Base-by-base conservation (phyloP, 495 filamentous ascomycete species). In the Haplographium delicatum region DNA sequence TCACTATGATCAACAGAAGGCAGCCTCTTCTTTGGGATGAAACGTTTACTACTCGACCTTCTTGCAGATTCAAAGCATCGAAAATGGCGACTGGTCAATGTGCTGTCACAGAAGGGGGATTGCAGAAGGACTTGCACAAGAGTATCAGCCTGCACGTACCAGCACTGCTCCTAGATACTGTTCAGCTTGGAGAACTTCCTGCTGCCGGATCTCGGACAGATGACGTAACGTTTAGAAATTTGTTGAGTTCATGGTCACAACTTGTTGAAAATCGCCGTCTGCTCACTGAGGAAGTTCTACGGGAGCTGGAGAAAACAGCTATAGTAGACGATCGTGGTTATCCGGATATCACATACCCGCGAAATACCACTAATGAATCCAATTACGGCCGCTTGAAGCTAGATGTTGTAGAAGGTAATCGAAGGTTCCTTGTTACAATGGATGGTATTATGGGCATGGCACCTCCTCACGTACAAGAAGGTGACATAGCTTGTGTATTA, bases 391-490 rank as follows among this genome's bases (percentile, higher is more conserved):
- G 11, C 10, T 39, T 39, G n/a, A 19, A 39, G 22, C 35, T 19
- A 6, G 16, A 39, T 8, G 35, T 19, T 8, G n/a, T 39, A 39
- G n/a, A 39, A 19, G 35, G 35, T 10, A 4, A 4, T 19, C 35
- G 35, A 8, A 4, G 15, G n/a, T 39, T 39, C 15, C 7, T 39
- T 39, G 35, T 39, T 39, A 39, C 35, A 3, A 22, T 15, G 16
- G 22, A 39, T 20, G 35, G 35, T 19, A 19, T 39, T 6, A 39
- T 39, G 35, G 35, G 35, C 13, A 35, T 35, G 33, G 33, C 33
- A 35, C 33, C 35, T 19, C 35, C 35, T 39, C 35, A 39, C 35
- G 35, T 39, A 5, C 15, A 39, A 39, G 35, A 39, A 19, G 35
- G 35, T 20, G 35, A 39, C 35, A 2, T 39, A 19, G 35, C 35